These are phyloP conservation scores for Leucosporidium creatinivorum DNA, from an alignment of 768 basidiomycete genomes.

Conservation along the genomic window DNA sequence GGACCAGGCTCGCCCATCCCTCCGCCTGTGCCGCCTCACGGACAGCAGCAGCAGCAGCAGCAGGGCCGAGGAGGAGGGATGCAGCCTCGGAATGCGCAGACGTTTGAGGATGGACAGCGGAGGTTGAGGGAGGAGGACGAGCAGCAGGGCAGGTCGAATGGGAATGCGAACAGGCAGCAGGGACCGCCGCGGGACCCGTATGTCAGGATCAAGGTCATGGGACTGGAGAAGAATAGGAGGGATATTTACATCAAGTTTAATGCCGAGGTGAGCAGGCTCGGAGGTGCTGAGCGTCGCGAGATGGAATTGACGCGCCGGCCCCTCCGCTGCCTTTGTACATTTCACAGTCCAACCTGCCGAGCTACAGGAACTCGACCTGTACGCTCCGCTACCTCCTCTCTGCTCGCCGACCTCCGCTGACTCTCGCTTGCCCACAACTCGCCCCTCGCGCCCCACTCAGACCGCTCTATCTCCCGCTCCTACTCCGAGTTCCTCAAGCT, in stretches of 20 bases:
- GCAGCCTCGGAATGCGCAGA: conserved; percentile 3
- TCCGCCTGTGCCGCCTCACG: not conserved
- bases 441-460: conserved; percentile 39
- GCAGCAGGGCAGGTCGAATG: not conserved
- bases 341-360: conserved; percentile 82
- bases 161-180: not conserved
- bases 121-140: not conserved
- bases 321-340: too few relatives aligned
- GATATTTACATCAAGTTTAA: conserved; percentile 92
- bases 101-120: not conserved
- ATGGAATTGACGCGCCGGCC: too few relatives aligned
- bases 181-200: conserved; percentile 54
- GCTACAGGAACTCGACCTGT: conserved; percentile 46
- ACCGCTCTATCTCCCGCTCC: conserved; percentile 89
- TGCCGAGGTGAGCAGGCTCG: conserved; percentile 61
- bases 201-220: conserved; percentile 79
- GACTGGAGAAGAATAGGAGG: conserved; percentile 81
- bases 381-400: not conserved
- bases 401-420: conserved; percentile 42
- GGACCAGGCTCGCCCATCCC: not conserved
- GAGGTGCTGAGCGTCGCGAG: too few relatives aligned
- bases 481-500: conserved; percentile 92
- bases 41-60: not conserved
- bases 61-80: not conserved
- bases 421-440: conserved; percentile 43